Evolutionary conservation across 176 grass and related monocot species (phyloP), one percentile per base, ranked within the genome.

Genomic region (Oryza australiensis): DNA sequence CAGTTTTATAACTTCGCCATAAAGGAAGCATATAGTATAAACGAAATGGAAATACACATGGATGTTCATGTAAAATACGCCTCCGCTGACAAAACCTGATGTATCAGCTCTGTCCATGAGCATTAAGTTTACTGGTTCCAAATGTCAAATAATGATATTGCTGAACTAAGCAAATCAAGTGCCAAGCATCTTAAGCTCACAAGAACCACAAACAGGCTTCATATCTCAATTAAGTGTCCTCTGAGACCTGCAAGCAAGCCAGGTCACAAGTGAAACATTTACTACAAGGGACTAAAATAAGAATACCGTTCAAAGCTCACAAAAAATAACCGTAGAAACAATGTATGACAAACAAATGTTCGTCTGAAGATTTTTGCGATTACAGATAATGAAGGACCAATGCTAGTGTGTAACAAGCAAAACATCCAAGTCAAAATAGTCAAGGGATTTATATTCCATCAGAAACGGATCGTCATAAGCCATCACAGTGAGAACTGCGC

Each of bases 51-150:
- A 95, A 81, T 90, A 99, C 77, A 89, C n/a, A 64, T 88, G 82
- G 72, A 95, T 88, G 35, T 75, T 90, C 38, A 77, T 80, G 78
- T 80, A 81, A 60, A 62, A 65, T 41, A 80, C 35, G 75, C 91
- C 96, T 81, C 91, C 83, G 64, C 93, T 90, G 68, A 99, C 80
- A 85, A 99, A 99, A 75, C 96, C 96, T 83, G 93, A 93, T 84
- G 91, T 95, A 86, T 99, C 96, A 33, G 85, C 76, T 69, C 93
- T 90, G 70, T 99, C 93, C 96, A 99, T 99, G 75, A 84, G 64
- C 84, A 26, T 76, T 26, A 70, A 74, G 18, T 29, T 84, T 75
- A 51, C 22, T 84, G n/a, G 43, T 78, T 66, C 73, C 28, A 63
- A 37, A 82, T 26, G 57, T 29, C 18, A 78, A 74, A 86, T 0